These are phyloP conservation scores for Udeniomyces megalosporus DNA, from an alignment of 768 basidiomycete genomes.

Conservation along the genomic window DNA sequence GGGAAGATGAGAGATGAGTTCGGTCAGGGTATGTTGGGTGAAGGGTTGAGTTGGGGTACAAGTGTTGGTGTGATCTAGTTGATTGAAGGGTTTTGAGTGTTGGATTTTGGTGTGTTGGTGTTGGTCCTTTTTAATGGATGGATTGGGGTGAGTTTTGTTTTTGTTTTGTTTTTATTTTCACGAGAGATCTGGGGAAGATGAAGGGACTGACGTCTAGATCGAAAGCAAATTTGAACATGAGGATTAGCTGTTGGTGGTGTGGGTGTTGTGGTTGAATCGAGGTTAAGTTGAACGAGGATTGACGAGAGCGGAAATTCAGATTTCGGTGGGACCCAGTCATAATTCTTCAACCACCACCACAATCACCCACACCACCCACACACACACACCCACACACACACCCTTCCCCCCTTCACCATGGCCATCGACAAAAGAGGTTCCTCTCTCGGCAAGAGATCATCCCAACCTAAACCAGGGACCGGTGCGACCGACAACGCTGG, in stretches of 20 bases:
- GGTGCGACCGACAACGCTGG: neutral
- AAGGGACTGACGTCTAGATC: conserved; percentile 34
- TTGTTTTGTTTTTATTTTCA: neutral
- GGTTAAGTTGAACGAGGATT: neutral
- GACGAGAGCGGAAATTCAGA: neutral
- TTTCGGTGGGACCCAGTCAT: neutral
- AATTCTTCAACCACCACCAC: neutral
- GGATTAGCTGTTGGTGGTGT: neutral
- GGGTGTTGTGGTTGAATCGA: neutral
- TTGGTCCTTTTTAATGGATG: conserved; percentile 4
- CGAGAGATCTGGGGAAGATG: too few species aligned
- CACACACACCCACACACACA: neutral
- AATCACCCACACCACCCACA: neutral
- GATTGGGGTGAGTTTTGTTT: neutral
- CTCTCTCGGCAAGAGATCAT: neutral
- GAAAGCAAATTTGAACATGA: conserved; percentile 59
- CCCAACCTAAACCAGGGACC: too few species aligned
- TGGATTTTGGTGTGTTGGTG: neutral
- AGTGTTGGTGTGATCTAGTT: neutral
- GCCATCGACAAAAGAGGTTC: conserved; percentile 7
- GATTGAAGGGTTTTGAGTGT: neutral
- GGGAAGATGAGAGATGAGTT: conserved; percentile 54
- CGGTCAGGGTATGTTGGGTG: too few species aligned
- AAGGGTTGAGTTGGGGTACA: neutral
- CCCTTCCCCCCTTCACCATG: neutral